Base-by-base conservation (phyloP, 257 asterid species). In the Gentiana straminea region DNA sequence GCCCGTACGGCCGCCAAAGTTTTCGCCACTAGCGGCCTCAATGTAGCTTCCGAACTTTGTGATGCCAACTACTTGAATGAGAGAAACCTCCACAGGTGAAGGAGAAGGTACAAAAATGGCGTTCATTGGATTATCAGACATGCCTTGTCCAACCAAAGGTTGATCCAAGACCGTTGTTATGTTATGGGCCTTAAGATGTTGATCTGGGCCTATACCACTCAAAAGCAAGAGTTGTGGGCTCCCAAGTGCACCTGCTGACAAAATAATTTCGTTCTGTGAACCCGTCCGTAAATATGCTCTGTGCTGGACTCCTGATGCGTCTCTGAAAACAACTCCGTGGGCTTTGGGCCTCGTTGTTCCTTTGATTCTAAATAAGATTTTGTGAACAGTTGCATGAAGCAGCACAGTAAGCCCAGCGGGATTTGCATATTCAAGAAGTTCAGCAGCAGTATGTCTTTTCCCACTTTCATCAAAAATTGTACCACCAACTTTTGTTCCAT, bases 81-180 rank as follows among this genome's bases (percentile, higher is more conserved):
- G 68, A 15, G 98, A 86, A 9, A 91, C 92, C 73, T 87, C 96
- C 41, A 85, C 95, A 45, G 86, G 87, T 3, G 1, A 15, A 1
- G 98, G 98, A 32, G 96, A 91, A 6, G 98, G 96, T 0, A 91
- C 59, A 32, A 65, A 91, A 12, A 91, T 59, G 12, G 97, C 94
- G 41, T 90, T 86, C 97, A 90, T 90, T 7, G 98, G 96, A 72
- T 91, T 91, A 49, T 91, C 98, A 2, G 91, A 72, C 98, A 91
- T 91, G 37, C 84, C 94, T 49, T 73, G 94, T 49, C 98, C 98
- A 53, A 91, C 93, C 9, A 63, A 61, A 8, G 94, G 94, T 62
- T 79, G 95, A 66, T 81, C 83, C 65, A 84, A 46, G n/a, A 87
- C 75, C 0, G 83, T 56, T 0, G 71, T 52, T 6, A 83, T 81